phyloP scores from a whole-genome alignment of 768 basidiomycete species.

The Leccinum broughii region DNA sequence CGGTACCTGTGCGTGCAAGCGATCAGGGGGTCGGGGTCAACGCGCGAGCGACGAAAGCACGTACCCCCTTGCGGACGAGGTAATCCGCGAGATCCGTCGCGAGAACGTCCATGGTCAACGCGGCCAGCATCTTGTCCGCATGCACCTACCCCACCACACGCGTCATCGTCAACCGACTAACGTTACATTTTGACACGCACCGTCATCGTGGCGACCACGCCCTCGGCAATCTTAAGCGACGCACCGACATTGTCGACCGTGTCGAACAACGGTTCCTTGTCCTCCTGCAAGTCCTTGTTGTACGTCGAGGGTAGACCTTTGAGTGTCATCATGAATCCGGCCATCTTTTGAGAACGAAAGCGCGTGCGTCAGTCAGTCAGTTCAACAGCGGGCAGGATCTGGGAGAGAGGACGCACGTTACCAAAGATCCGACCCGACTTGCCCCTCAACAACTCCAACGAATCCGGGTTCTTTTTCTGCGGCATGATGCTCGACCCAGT shows the following conservation, averaged over 20 bases:
- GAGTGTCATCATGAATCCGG: conserved; percentile 95
- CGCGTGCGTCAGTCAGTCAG: neutral
- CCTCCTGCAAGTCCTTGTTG: conserved; percentile 99
- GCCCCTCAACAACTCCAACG: conserved; percentile 90
- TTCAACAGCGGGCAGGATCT: neutral
- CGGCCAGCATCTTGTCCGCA: conserved; percentile 83
- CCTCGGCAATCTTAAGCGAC: conserved; percentile 90
- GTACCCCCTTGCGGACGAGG: conserved; percentile 95
- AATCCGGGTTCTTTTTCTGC: conserved; percentile 99
- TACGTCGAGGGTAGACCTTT: conserved; percentile 98
- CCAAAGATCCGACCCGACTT: conserved; percentile 96
- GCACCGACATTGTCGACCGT: conserved; percentile 86
- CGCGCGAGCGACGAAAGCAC: conserved; percentile 31
- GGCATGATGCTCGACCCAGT: conserved; percentile 99
- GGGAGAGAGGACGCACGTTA: conserved; percentile 47
- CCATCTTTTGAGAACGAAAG: conserved; percentile 61
- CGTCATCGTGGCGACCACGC: conserved; percentile 88
- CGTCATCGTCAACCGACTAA: neutral
- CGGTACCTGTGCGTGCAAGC: too few relatives aligned
- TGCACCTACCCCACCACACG: conserved; percentile 60
- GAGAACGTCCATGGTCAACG: conserved; percentile 95
- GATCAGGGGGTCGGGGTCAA: too few relatives aligned
- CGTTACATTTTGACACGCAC: neutral
- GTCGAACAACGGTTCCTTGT: conserved; percentile 97
- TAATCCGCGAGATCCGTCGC: conserved; percentile 99